Conservation (phyloP, 768 basidiomycete genomes). For the Suillus subluteus region DNA sequence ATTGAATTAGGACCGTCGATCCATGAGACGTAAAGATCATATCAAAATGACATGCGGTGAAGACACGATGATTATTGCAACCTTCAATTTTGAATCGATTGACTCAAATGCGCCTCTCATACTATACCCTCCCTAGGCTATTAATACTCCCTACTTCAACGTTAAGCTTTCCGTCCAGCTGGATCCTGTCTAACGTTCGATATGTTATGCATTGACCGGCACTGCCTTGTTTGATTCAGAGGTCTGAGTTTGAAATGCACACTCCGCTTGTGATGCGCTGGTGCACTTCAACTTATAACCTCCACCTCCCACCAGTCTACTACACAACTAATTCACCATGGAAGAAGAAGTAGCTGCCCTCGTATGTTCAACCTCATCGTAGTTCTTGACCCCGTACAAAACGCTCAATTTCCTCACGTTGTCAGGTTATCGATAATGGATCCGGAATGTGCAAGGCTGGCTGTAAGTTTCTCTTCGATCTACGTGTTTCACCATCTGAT, state of each 20-base stretch:
- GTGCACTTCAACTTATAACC: neutral
- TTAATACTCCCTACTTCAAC: neutral
- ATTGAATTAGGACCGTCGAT: neutral
- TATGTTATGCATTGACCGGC: neutral
- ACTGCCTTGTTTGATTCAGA: slow-evolving; percentile 4
- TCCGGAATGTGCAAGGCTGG: slow-evolving; percentile 99
- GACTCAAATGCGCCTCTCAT: neutral
- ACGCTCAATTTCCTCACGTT: slow-evolving; percentile 10
- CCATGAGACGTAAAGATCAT: neutral
- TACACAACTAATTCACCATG: slow-evolving; percentile 42
- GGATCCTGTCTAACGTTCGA: neutral
- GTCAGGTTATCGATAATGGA: slow-evolving; percentile 88
- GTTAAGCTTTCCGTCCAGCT: neutral
- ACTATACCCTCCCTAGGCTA: neutral
- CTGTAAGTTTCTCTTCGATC: slow-evolving; percentile 57
- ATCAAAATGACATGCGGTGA: neutral
- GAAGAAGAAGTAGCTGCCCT: slow-evolving; percentile 69
- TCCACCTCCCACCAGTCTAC: slow-evolving; percentile 25
- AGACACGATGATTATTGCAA: neutral
- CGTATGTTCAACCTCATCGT: slow-evolving; percentile 32
- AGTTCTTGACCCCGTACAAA: slow-evolving; percentile 9
- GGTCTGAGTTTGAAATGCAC: slow-evolving; percentile 6
- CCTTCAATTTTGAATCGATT: neutral
- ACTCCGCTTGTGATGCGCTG: slow-evolving; percentile 6
- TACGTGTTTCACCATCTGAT: slow-evolving; percentile 23